Evolutionary conservation across 306 rosid species (phyloP).

Genomic region (Pyrus communis): DNA sequence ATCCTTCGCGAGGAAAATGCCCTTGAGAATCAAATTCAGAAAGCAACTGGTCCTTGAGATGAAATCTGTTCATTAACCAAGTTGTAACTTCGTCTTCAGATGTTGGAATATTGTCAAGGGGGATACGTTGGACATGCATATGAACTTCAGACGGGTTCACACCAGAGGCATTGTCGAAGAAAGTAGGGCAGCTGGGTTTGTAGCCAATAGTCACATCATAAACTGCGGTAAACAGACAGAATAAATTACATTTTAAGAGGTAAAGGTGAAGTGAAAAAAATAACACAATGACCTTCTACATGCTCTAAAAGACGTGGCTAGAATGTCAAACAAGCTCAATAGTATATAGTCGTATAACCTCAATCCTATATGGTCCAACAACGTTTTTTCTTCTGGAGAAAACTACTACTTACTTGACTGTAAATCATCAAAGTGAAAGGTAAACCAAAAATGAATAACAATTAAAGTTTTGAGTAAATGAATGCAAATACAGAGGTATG

Average conservation of each 20-base stretch:
- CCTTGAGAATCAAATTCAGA: slow-evolving; percentile 47
- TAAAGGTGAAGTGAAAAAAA: not conserved
- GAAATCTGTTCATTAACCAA: slow-evolving; percentile 51
- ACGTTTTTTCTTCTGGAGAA: not conserved
- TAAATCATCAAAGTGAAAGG: not conserved
- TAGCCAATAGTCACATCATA: slow-evolving; percentile 75
- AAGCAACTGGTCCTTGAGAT: slow-evolving; percentile 56
- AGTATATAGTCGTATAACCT: not conserved
- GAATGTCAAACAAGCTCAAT: not conserved
- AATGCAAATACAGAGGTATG: not conserved
- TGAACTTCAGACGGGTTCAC: slow-evolving; percentile 80
- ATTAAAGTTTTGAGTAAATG: not conserved
- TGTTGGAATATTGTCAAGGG: slow-evolving; percentile 40
- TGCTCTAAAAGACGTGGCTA: not conserved
- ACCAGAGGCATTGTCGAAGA: slow-evolving; percentile 64
- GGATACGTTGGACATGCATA: slow-evolving; percentile 40
- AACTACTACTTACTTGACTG: not conserved
- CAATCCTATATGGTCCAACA: not conserved
- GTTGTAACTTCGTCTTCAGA: slow-evolving; percentile 43
- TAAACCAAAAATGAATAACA: not conserved
- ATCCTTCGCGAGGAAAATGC: slow-evolving; percentile 54
- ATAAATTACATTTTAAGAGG: not conserved
- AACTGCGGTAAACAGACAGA: slow-evolving; percentile 34
- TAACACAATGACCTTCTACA: not conserved
- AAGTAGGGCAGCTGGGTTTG: slow-evolving; percentile 60